Conservation (phyloP, 164 flowering plant genomes). For the Taxillus chinensis region DNA sequence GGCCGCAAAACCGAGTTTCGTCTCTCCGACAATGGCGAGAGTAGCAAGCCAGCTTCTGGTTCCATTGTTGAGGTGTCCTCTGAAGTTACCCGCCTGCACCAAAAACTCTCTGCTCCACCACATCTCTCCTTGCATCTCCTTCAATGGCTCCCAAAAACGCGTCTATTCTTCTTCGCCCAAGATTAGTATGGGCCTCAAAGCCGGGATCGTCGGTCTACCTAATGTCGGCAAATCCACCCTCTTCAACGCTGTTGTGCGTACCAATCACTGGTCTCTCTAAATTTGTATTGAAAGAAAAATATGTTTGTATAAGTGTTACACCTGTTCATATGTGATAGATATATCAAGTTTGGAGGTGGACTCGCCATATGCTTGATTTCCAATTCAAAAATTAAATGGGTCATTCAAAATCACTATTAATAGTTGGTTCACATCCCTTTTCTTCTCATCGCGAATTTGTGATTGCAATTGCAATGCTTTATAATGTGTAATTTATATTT, state of each 20-base stretch:
- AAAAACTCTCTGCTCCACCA: neutral
- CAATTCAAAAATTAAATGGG: too few relatives aligned
- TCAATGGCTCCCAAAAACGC: neutral
- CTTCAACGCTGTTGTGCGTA: slow-evolving; percentile 87
- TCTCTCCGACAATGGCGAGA: neutral
- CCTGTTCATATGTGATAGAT: too few relatives aligned
- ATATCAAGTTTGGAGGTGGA: too few relatives aligned
- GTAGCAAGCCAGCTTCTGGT: neutral
- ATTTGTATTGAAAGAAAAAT: too few relatives aligned
- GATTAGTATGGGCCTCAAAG: slow-evolving; percentile 85
- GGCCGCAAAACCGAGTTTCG: too few relatives aligned
- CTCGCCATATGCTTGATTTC: too few relatives aligned
- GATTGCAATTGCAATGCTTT: too few relatives aligned
- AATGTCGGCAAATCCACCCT: slow-evolving; percentile 98
- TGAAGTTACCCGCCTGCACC: neutral
- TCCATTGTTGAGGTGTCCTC: neutral
- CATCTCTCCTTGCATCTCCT: neutral
- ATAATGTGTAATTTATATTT: too few relatives aligned
- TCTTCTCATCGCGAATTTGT: too few relatives aligned
- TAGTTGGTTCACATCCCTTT: too few relatives aligned
- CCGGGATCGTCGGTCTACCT: slow-evolving; percentile 98
- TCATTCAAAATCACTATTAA: too few relatives aligned
- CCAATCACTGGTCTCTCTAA: neutral
- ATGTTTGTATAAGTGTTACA: too few relatives aligned
- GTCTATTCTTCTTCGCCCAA: slow-evolving; percentile 33